Base-by-base conservation (phyloP, 1,139 yeast species). In the Suhomyces bolitotheri region DNA sequence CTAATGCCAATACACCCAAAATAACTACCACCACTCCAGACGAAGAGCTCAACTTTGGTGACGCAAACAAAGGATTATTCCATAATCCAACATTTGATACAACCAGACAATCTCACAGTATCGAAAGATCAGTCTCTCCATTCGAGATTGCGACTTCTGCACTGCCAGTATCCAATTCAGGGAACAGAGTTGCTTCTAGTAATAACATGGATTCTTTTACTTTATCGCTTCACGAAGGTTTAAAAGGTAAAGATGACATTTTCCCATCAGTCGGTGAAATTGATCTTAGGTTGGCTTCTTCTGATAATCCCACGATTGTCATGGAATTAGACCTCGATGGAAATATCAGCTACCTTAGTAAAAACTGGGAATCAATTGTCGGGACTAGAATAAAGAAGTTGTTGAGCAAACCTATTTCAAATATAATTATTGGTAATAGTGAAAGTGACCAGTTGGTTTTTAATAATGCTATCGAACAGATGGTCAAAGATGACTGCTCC, bases 311-410 rank as follows among this genome's bases (percentile, higher is more conserved):
- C 4, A 82, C 89, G n/a, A 78, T 82, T n/a, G 82, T 92, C 1
- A 64, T 92, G 65, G 98, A 92, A 58, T 63, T 92, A 40, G 92
- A 84, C 51, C 64, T 88, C 51, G 82, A 82, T 49, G 89, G 96
- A 13, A 76, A 73, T 26, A 80, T 92, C n/a, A 75, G 77, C 35
- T 86, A 85, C 55, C 58, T 89, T 22, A 78, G 92, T 44, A 74
- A 73, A 43, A 78, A 82, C 44, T 90, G 97, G 97, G 83, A 80
- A 47, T 53, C 72, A 7, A 72, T 89, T 8, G 82, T 81, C 11
- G 94, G 95, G 2, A 81, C 90, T 0, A 66, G 69, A 11, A 66
- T 78, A 9, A 61, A 64, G 16, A 77, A 79, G 51, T 69, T 87
- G 19, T 46, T 80, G 3, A 66, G 75, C 35, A 66, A 67, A 39